Evolutionary conservation across 2,329 filamentous ascomycete species (phyloP).

Genomic region (Plectosphaerella sp.): DNA sequence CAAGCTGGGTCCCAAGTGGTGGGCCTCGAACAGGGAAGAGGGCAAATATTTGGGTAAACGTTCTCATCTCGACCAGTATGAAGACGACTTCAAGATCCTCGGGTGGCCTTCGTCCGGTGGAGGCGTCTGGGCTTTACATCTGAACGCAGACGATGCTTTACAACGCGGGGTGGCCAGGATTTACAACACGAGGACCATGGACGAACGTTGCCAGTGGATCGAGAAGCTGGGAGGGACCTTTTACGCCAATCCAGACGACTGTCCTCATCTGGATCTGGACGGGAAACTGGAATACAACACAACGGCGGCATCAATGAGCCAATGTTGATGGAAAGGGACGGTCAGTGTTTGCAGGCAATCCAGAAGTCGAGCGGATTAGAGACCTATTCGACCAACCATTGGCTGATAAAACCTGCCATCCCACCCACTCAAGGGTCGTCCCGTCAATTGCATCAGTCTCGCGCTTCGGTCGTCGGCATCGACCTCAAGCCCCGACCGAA

Average conservation of each 20-base stretch:
- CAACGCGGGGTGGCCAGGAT: background rate
- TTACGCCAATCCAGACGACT: background rate
- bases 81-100: background rate
- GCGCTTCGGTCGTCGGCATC: too few relatives aligned
- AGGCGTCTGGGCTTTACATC: conserved; percentile 2
- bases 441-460: too few relatives aligned
- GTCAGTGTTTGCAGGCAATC: background rate
- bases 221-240: background rate
- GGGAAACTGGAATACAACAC: background rate
- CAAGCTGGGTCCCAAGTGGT: conserved; percentile 5
- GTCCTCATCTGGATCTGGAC: background rate
- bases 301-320: too few relatives aligned
- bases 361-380: background rate
- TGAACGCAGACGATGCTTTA: background rate
- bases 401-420: too few relatives aligned
- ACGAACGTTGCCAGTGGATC: background rate
- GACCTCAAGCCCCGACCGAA: too few relatives aligned
- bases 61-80: background rate
- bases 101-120: background rate
- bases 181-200: background rate
- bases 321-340: background rate
- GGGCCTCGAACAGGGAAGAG: background rate
- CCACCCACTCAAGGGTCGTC: too few relatives aligned
- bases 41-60: background rate
- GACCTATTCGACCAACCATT: too few relatives aligned